Evolutionary conservation across 306 rosid genomes (phyloP), one percentile per base, ranked within the genome.

Genomic region (Vicia sativa): DNA sequence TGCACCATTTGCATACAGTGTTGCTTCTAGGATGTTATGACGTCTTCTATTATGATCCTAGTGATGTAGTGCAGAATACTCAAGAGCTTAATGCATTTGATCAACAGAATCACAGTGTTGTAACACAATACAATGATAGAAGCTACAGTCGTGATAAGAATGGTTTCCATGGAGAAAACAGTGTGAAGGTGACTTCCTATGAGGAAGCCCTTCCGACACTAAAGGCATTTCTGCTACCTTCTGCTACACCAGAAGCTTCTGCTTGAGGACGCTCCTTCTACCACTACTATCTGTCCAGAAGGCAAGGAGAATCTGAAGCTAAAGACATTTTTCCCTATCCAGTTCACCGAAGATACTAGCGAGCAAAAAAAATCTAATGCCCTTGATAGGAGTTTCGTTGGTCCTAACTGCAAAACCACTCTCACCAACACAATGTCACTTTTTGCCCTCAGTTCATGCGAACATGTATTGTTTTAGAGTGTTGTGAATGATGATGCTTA

Each of bases 161-260:
- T 55, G 96, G 89, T 25, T 93, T 93, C 77, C 99, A 93, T 23
- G 99, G 99, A 58, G 99, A 97, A 55, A 93, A 93, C 70, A 93
- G 97, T 80, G 99, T 93, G 70, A 93, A 88, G 85, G 96, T 78
- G 44, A 93, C 99, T n/a, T 90, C 99, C n/a, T 93, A 77, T 57
- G 99, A 90, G 77, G 99, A 93, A 82, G 97, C 99, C 11, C 97
- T 93, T 29, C 83, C 97, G 67, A 93, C 96, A 48, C 90, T 93
- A 97, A 93, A 93, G 75, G 99, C 99, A 53, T 93, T 93, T 81
- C 90, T 97, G 99, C 83, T 93, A 31, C 99, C 99, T 70, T 93
- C 97, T 46, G 99, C 99, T 58, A 93, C 61, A 11, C 99, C 99
- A 4, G 95, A 76, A 69, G 96, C 97, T 81, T 61, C 97, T 76